Conservation (phyloP, 768 basidiomycete genomes). For the Russula lepida region DNA sequence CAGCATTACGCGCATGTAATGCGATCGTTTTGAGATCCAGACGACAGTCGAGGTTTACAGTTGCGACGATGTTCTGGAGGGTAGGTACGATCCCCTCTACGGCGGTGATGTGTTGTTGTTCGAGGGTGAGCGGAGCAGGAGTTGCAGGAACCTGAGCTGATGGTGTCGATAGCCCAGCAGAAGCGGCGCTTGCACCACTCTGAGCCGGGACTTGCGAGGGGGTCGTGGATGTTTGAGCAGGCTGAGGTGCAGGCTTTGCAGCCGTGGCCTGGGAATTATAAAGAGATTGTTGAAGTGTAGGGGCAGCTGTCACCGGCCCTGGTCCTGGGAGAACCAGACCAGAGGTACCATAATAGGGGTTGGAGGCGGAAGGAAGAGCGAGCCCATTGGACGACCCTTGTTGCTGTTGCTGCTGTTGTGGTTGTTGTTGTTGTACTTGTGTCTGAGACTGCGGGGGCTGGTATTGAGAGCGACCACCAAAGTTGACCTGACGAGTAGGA, state of each 20-base stretch:
- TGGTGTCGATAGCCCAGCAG: constrained; percentile 54
- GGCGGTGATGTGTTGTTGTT: constrained; percentile 92
- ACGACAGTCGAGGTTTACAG: constrained; percentile 94
- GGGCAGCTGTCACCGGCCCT: constrained; percentile 40
- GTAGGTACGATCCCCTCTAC: constrained; percentile 99
- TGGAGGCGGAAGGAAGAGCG: constrained; percentile 41
- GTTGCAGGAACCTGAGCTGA: constrained; percentile 51
- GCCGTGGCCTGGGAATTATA: constrained; percentile 24
- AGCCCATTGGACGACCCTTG: constrained; percentile 43
- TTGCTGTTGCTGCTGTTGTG: constrained; percentile 31
- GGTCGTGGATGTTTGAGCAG: constrained; percentile 20
- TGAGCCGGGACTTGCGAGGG: constrained; percentile 21
- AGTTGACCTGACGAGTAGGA: constrained; percentile 71
- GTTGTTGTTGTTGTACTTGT: constrained; percentile 40
- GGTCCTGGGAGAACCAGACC: constrained; percentile 44
- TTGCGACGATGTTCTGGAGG: constrained; percentile 98
- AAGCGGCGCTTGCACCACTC: constrained; percentile 29
- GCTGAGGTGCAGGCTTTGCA: constrained; percentile 27
- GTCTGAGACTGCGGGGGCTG: constrained; percentile 31
- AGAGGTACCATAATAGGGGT: constrained; percentile 36
- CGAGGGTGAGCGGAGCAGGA: constrained; percentile 67
- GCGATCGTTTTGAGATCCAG: constrained; percentile 98
- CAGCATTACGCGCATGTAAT: constrained; percentile 93
- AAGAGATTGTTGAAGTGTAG: constrained; percentile 35
- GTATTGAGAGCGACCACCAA: constrained; percentile 56